Base-by-base conservation (phyloP, 495 filamentous ascomycete genomes). In the Rhypophila decipiens region DNA sequence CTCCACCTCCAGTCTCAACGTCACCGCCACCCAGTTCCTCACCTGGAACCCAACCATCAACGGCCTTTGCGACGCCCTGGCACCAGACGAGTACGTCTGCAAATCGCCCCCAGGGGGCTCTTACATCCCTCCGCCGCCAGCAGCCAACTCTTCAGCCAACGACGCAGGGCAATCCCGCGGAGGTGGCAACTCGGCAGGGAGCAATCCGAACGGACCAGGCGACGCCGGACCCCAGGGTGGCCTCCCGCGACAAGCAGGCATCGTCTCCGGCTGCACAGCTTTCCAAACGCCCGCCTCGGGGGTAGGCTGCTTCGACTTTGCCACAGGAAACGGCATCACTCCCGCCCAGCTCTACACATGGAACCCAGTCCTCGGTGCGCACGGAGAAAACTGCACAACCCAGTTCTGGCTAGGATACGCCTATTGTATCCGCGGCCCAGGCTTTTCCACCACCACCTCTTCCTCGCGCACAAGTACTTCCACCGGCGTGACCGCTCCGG, bases 311-410 rank as follows among this genome's bases (percentile, higher is more conserved):
- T 3, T 35, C 31, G 31, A 35, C 33, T 36, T 46, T n/a, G 44
- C 44, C 19, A 29, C 44, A 8, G 2, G 5, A 2, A 38, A 46
- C 13, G 44, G 33, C 31, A 24, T 56, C 29, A 40, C 38, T n/a
- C 5, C 18, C 2, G 38, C 13, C 11, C 31, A 53, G 31, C 45
- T 56, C 24, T 53, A 53, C 35, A 12, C 39, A 1, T 56, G 53
- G 53, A 56, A 56, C 35, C 34, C 50, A 4, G 48, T 52, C 15
- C 52, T 56, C 5, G 52, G 52, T 11, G 17, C 31, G 18, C 10
- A 17, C 18, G 52, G 52, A 23, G 33, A 36, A 17, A 44, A 53
- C 39, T 57, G 51, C 46, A 24, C 19, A 9, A 38, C 41, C 18
- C 13, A 24, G 2, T 46, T 53, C 24, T 53, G 46, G 44, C 34